Evolutionary conservation across 495 filamentous ascomycete genomes (phyloP), one percentile per base, ranked within the genome.

Genomic region (Penicillium atrosanguineum): DNA sequence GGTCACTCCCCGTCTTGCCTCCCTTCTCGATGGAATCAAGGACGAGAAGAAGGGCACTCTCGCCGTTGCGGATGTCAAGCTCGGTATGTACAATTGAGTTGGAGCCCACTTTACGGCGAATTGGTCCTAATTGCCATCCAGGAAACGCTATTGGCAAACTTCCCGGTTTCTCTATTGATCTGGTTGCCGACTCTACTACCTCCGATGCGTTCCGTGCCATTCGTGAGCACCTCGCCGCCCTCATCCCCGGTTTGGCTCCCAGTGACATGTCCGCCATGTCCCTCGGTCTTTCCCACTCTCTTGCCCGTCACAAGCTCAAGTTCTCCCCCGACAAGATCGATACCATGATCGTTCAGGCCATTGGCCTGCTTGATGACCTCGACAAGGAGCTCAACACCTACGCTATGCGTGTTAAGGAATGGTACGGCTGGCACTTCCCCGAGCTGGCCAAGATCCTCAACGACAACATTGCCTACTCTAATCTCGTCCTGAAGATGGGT

Each of bases 361-460:
- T 98, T 62, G 85, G 86, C 23, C 84, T 96, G 43, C 79, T 99
- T 20, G 94, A 99, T 69, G 94, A 97, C 59, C 75, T 97, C 38
- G 94, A 99, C 78, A 99, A 99, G 79, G 95, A 99, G 70, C 77
- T 99, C 45, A 99, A 99, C 75, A 93, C 86, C 57, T 97, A 96
- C 64, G 95, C 94, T 60, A 99, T 99, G 94, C 80, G 94, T 66
- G 91, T 97, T 46, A 97, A 96, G 84, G 94, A 99, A 73, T 99
- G 94, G 94, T 99, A 99, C 63, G 94, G 94, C 52, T 99, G 94
- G 94, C 95, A 97, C 75, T 99, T 97, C 78, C 94, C 94, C 20
- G 94, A 99, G 75, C 81, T 99, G 81, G 91, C 87, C 54, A 88
- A 89, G 69, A 97, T 97, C 66, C 81, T 99, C 57, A 95, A 96